Conservation (phyloP, 495 filamentous ascomycete species). For the Penicillium antarcticum region DNA sequence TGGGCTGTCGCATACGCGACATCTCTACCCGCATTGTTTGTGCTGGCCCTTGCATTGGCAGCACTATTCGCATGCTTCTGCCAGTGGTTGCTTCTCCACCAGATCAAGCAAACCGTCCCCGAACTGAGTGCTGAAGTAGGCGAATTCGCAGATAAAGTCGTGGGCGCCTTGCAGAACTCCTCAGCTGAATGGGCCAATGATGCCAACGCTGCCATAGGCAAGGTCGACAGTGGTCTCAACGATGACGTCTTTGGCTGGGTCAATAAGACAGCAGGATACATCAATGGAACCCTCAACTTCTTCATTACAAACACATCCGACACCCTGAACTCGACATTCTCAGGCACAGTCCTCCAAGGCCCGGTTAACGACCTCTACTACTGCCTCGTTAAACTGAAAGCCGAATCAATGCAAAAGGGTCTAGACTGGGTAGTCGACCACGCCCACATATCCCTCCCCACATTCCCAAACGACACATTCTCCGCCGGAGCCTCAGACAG, state of each 20-base stretch:
- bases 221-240: slow-evolving; percentile 73
- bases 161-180: slow-evolving; percentile 64
- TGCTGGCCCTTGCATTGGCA: slow-evolving; percentile 80
- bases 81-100: slow-evolving; percentile 74
- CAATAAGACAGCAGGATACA: slow-evolving; percentile 68
- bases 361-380: slow-evolving; percentile 71
- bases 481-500: slow-evolving; percentile 69
- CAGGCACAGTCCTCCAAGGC: slow-evolving; percentile 68
- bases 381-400: slow-evolving; percentile 74
- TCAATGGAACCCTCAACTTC: slow-evolving; percentile 82
- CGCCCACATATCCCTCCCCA: slow-evolving; percentile 78
- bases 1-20: slow-evolving; percentile 90
- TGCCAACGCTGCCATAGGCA: slow-evolving; percentile 69
- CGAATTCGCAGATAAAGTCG: slow-evolving; percentile 77
- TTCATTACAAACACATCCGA: slow-evolving; percentile 72
- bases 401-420: slow-evolving; percentile 72
- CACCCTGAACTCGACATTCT: slow-evolving; percentile 73
- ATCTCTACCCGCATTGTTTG: slow-evolving; percentile 77
- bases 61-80: slow-evolving; percentile 82
- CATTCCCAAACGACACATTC: slow-evolving; percentile 77
- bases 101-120: slow-evolving; percentile 73
- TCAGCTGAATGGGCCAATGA: slow-evolving; percentile 73
- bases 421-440: slow-evolving; percentile 87
- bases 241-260: slow-evolving; percentile 85
- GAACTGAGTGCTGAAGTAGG: slow-evolving; percentile 72